Percentiles rank a stretch among this genome's conserved stretches.
These are phyloP conservation scores for Allium sativum DNA, from an alignment of 106 monocot species.

Conservation along the genomic window DNA sequence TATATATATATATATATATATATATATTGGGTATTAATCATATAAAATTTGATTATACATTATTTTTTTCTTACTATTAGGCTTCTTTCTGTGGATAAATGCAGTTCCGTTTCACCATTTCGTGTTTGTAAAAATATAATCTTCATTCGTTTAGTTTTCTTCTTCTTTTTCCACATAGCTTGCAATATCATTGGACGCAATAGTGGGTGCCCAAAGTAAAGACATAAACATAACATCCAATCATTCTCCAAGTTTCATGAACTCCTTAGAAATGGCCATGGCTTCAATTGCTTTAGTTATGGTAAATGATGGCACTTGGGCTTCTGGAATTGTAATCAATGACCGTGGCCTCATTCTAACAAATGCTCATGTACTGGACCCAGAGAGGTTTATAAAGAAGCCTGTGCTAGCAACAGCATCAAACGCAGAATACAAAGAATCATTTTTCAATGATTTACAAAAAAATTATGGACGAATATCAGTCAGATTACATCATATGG, in stretches of 20 bases:
- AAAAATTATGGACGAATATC: constrained; percentile 37
- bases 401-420: constrained; percentile 19
- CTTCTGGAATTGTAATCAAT: constrained; percentile 75
- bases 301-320: constrained; percentile 69
- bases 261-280: constrained; percentile 37
- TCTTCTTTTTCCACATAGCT: constrained; percentile 18
- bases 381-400: constrained; percentile 72
- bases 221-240: background rate
- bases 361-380: constrained; percentile 91
- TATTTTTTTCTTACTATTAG: too few relatives aligned
- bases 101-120: too few relatives aligned
- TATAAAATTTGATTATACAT: too few relatives aligned
- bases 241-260: constrained; percentile 6
- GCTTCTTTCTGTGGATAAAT: too few relatives aligned
- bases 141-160: too few relatives aligned
- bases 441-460: constrained; percentile 15
- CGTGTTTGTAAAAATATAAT: too few relatives aligned
- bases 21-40: too few relatives aligned
- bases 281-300: constrained; percentile 68
- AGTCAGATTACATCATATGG: constrained; percentile 48
- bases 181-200: constrained; percentile 76
- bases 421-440: constrained; percentile 4
- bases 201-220: constrained; percentile 25
- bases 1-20: too few relatives aligned
- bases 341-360: constrained; percentile 65